Evolutionary conservation across 768 basidiomycete genomes (phyloP).

Genomic region (Mycena rebaudengoi): DNA sequence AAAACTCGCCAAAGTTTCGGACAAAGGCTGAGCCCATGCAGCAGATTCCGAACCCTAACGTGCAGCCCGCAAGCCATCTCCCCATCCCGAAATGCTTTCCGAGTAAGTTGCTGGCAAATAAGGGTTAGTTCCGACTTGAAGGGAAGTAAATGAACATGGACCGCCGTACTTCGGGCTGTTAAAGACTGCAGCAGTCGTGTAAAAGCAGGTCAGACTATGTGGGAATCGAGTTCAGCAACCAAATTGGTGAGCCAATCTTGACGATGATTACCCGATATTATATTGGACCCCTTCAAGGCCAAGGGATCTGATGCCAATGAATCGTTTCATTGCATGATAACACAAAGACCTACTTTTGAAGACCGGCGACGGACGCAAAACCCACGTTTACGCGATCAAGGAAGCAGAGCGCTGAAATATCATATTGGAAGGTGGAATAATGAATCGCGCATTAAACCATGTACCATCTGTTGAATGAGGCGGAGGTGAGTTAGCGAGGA

Average conservation of each 20-base stretch:
- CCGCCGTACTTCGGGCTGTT: background rate
- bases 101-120: background rate
- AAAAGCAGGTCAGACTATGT: slow-evolving; percentile 5
- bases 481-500: background rate
- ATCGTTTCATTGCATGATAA: background rate
- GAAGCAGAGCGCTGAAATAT: slow-evolving; percentile 2
- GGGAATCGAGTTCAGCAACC: background rate
- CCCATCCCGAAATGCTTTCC: slow-evolving; percentile 9
- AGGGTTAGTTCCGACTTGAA: too few species aligned
- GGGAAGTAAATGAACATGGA: background rate
- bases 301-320: slow-evolving; percentile 5
- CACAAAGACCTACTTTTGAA: background rate
- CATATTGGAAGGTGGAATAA: too few species aligned
- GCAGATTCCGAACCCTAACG: slow-evolving; percentile 7
- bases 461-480: too few species aligned
- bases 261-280: slow-evolving; percentile 5
- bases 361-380: slow-evolving; percentile 7
- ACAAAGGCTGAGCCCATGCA: slow-evolving; percentile 9
- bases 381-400: slow-evolving; percentile 13
- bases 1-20: slow-evolving; percentile 5
- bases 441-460: too few species aligned
- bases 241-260: background rate
- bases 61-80: slow-evolving; percentile 1
- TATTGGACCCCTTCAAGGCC: slow-evolving; percentile 6
- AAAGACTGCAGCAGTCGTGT: background rate